These are phyloP conservation scores for Cercospora berteroae DNA, from an alignment of 2,329 filamentous ascomycete species.

Conservation along the genomic window DNA sequence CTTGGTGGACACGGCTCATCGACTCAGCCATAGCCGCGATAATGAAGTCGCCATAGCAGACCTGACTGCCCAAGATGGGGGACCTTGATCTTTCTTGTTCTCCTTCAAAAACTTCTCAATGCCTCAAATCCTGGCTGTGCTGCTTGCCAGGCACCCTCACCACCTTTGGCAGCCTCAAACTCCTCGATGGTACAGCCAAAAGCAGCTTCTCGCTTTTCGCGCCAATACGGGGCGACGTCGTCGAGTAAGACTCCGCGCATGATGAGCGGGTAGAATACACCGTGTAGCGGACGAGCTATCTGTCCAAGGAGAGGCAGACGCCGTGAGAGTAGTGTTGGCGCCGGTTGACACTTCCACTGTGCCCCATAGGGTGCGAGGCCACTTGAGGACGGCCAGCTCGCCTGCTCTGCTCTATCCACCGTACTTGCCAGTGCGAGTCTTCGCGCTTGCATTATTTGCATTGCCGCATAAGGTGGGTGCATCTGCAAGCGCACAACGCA, in stretches of 20 bases:
- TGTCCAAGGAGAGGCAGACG: constrained; percentile 10
- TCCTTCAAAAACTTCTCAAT: constrained; percentile 22
- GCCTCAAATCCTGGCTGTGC: constrained; percentile 21
- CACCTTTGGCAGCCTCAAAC: constrained; percentile 32
- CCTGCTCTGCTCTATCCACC: neutral
- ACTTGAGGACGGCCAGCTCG: neutral
- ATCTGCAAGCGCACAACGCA: neutral
- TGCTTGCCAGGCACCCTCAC: constrained; percentile 28
- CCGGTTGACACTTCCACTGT: neutral
- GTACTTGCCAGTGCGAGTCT: neutral
- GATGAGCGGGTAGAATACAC: constrained; percentile 26
- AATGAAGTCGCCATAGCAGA: constrained; percentile 31
- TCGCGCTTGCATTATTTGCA: neutral
- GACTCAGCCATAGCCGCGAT: constrained; percentile 27
- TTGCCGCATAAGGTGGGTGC: neutral
- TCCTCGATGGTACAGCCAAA: constrained; percentile 28
- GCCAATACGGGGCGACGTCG: constrained; percentile 29
- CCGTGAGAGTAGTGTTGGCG: neutral
- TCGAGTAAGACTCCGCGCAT: constrained; percentile 26
- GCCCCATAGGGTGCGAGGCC: neutral
- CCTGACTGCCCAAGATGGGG: constrained; percentile 27
- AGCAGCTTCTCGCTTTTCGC: constrained; percentile 12
- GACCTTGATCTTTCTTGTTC: constrained; percentile 28
- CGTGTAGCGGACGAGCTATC: constrained; percentile 25
- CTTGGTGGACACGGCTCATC: constrained; percentile 22